Conservation (phyloP, 2,329 filamentous ascomycete genomes). For the Sphaerostilbella broomeana region DNA sequence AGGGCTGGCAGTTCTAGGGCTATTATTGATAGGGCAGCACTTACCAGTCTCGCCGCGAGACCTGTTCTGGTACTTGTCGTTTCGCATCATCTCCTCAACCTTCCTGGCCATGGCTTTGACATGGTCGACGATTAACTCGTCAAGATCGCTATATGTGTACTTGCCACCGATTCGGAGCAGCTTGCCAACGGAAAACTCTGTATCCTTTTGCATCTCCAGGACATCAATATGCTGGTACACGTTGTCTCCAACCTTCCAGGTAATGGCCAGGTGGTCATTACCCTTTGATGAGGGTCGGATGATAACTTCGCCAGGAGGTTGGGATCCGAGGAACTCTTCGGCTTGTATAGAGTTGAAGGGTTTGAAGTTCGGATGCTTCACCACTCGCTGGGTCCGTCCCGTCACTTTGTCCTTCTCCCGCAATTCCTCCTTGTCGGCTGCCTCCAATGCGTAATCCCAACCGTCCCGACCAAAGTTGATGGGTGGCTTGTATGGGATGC, state of each 20-base stretch:
- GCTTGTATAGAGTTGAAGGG: conserved; percentile 89
- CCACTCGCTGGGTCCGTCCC: conserved; percentile 83
- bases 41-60: conserved; percentile 78
- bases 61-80: conserved; percentile 87
- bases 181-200: conserved; percentile 87
- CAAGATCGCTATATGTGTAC: conserved; percentile 89
- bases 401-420: conserved; percentile 80
- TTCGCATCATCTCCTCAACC: conserved; percentile 89
- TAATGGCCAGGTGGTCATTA: conserved; percentile 89
- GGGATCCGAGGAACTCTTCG: conserved; percentile 84
- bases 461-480: conserved; percentile 69
- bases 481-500: conserved; percentile 61
- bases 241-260: conserved; percentile 94
- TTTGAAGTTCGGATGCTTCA: conserved; percentile 95
- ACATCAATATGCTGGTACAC: conserved; percentile 99
- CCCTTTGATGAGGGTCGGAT: conserved; percentile 95
- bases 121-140: conserved; percentile 94
- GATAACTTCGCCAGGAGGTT: conserved; percentile 81
- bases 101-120: conserved; percentile 97
- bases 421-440: conserved; percentile 72
- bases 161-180: conserved; percentile 80
- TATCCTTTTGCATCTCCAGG: conserved; percentile 92
- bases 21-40: too few relatives aligned
- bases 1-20: too few relatives aligned
- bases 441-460: conserved; percentile 82